phyloP scores from a whole-genome alignment of 352 stramenopile species.

The Elongisporangium prolatum region DNA sequence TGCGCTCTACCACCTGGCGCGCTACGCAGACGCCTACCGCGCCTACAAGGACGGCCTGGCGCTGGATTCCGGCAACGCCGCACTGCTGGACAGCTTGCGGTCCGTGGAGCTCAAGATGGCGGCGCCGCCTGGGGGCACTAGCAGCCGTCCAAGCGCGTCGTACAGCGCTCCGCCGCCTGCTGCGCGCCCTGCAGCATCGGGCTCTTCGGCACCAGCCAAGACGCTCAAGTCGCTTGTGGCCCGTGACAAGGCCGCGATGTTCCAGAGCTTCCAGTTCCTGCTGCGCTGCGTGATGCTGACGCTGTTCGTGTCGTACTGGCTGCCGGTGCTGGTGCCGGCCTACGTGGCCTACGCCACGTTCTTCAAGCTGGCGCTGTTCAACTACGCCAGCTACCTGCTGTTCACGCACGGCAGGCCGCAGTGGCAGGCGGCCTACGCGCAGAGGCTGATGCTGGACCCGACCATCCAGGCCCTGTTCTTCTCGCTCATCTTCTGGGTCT shows the following conservation, averaged over 20 bases:
- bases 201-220: slow-evolving; percentile 17
- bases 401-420: slow-evolving; percentile 76
- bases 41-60: slow-evolving; percentile 77
- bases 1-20: slow-evolving; percentile 59
- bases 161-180: slow-evolving; percentile 4
- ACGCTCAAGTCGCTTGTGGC: slow-evolving; percentile 44
- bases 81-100: slow-evolving; percentile 65
- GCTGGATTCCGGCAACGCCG: slow-evolving; percentile 54
- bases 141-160: background rate
- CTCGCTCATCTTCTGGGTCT: slow-evolving; percentile 84
- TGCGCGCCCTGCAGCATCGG: slow-evolving; percentile 9
- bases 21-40: slow-evolving; percentile 65
- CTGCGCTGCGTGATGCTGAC: slow-evolving; percentile 61
- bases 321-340: slow-evolving; percentile 35
- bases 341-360: slow-evolving; percentile 60
- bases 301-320: slow-evolving; percentile 74
- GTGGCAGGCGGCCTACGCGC: slow-evolving; percentile 69
- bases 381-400: slow-evolving; percentile 73
- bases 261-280: slow-evolving; percentile 67
- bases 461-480: slow-evolving; percentile 82
- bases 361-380: slow-evolving; percentile 78
- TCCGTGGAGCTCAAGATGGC: slow-evolving; percentile 49
- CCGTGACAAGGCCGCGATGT: slow-evolving; percentile 58
- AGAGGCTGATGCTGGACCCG: slow-evolving; percentile 78
- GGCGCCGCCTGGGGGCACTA: slow-evolving; percentile 9